Percentiles rank a stretch among this genome's conserved stretches.
Conservation (phyloP, 164 flowering plant species). For the Annona squamosa region DNA sequence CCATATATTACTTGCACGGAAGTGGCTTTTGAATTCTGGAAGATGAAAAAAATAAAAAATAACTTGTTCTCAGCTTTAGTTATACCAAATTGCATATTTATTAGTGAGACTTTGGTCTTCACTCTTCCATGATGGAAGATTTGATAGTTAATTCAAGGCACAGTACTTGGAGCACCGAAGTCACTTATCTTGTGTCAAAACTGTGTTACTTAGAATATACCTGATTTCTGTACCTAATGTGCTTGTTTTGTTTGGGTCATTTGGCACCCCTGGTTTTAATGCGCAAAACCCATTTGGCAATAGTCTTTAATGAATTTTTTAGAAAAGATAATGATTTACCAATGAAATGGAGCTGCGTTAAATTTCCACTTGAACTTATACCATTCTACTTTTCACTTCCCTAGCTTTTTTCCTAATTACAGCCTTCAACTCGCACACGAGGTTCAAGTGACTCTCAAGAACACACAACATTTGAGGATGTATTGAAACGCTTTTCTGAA, state of each 20-base stretch:
- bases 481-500: constrained; percentile 53
- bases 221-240: neutral
- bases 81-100: neutral
- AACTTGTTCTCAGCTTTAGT: neutral
- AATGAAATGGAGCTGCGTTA: neutral
- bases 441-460: constrained; percentile 43
- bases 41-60: neutral
- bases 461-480: constrained; percentile 42
- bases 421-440: constrained; percentile 78
- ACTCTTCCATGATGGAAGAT: neutral
- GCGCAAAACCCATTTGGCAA: neutral
- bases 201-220: neutral
- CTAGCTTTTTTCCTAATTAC: constrained; percentile 9
- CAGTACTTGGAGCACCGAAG: neutral
- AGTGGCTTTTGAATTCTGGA: neutral
- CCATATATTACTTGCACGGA: neutral
- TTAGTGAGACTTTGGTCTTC: neutral
- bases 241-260: neutral
- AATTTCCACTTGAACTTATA: neutral
- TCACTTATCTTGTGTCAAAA: neutral
- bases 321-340: neutral
- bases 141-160: neutral
- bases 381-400: neutral
- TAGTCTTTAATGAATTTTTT: neutral
- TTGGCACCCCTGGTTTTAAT: neutral